Percentiles rank a stretch among this genome's conserved stretches.
Conservation (phyloP, 2,329 filamentous ascomycete species). For the Immersiporthe knoxdaviesiana region DNA sequence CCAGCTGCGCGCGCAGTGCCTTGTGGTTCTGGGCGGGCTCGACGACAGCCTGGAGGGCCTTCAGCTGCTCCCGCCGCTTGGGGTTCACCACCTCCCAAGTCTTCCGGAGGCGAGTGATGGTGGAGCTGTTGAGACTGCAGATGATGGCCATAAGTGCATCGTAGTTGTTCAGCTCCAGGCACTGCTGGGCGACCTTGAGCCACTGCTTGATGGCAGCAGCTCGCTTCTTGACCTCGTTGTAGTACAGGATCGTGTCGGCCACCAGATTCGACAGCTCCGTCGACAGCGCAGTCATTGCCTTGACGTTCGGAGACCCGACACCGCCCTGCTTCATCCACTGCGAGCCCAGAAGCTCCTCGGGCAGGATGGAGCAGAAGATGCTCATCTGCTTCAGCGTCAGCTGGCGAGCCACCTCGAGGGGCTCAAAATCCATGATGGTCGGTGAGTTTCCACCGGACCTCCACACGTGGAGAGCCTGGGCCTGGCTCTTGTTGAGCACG, state of each 20-base stretch:
- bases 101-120: conserved; percentile 82
- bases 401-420: conserved; percentile 87
- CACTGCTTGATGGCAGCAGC: conserved; percentile 93
- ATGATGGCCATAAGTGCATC: conserved; percentile 97
- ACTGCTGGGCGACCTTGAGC: conserved; percentile 91
- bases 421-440: conserved; percentile 86
- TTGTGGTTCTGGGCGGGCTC: conserved; percentile 92
- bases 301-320: conserved; percentile 82
- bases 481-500: conserved; percentile 75
- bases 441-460: conserved; percentile 71
- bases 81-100: conserved; percentile 90
- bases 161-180: conserved; percentile 90
- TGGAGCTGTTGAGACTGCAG: conserved; percentile 89
- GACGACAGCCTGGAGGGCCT: conserved; percentile 79
- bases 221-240: conserved; percentile 90
- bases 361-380: conserved; percentile 89
- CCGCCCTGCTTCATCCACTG: conserved; percentile 93
- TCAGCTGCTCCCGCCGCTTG: conserved; percentile 80
- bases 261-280: conserved; percentile 93
- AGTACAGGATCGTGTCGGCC: conserved; percentile 85
- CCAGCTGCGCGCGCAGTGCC: conserved; percentile 78
- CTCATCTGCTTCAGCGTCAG: conserved; percentile 89
- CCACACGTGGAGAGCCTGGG: conserved; percentile 72
- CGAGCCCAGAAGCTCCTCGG: conserved; percentile 86
- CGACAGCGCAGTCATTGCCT: conserved; percentile 89